These are phyloP conservation scores for Naganishia onofrii DNA, from an alignment of 768 basidiomycete species.

Conservation along the genomic window DNA sequence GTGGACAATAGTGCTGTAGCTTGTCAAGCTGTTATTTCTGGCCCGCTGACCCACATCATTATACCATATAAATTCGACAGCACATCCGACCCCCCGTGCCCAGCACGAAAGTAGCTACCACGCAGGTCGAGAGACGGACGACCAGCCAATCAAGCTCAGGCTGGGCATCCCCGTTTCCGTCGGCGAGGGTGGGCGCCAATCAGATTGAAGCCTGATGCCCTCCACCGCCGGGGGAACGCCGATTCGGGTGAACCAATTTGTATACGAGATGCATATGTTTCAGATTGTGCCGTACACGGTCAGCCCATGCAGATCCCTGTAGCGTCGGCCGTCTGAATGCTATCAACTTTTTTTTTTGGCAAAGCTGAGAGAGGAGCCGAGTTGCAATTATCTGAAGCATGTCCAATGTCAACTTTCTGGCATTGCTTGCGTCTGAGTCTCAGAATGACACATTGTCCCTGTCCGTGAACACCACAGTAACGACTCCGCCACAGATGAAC, in stretches of 20 bases:
- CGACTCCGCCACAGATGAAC: constrained; percentile 4
- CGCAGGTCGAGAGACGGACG: too few species aligned
- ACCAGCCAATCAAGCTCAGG: not conserved
- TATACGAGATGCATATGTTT: constrained; percentile 3
- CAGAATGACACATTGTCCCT: not conserved
- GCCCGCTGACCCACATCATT: too few species aligned
- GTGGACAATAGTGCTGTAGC: too few species aligned
- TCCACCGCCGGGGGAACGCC: constrained; percentile 15
- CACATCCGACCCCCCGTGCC: not conserved
- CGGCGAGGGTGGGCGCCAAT: constrained; percentile 14
- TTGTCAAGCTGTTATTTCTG: too few species aligned
- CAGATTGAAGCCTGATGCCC: too few species aligned
- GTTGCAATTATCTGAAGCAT: not conserved
- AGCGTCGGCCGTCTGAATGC: not conserved
- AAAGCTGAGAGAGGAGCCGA: not conserved
- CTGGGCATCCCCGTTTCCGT: not conserved
- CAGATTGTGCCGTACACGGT: not conserved
- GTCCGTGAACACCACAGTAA: not conserved
- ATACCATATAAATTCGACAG: too few species aligned
- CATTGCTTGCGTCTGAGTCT: not conserved
- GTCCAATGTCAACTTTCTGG: constrained; percentile 18
- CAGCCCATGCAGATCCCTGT: not conserved
- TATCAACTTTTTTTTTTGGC: not conserved
- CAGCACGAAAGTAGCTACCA: too few species aligned
- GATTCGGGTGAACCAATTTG: constrained; percentile 5